Evolutionary conservation across 768 basidiomycete genomes (phyloP).

Genomic region (Leucosporidium yakuticum): DNA sequence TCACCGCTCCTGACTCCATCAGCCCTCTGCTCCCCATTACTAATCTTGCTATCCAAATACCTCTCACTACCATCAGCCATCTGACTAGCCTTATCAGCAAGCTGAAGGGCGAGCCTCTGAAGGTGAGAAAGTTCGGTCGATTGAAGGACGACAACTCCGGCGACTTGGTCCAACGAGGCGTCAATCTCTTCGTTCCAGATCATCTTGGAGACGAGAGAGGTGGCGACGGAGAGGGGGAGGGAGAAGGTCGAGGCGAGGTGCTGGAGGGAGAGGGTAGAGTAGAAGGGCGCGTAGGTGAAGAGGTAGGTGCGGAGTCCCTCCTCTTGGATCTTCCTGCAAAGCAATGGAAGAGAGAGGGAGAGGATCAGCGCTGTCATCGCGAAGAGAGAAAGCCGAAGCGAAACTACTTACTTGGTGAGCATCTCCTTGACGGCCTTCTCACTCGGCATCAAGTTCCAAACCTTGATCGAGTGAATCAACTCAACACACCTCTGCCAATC

Average conservation of each 20-base stretch:
- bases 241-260: conserved; percentile 83
- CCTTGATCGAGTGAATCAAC: conserved; percentile 90
- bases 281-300: conserved; percentile 94
- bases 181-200: conserved; percentile 94
- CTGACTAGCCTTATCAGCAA: conserved; percentile 77
- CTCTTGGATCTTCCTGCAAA: conserved; percentile 87
- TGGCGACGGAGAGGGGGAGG: conserved; percentile 70
- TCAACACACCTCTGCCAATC: conserved; percentile 96
- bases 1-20: conserved; percentile 20
- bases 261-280: conserved; percentile 80
- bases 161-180: conserved; percentile 86
- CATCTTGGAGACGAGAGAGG: conserved; percentile 93
- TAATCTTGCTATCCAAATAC: conserved; percentile 31
- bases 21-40: conserved; percentile 23
- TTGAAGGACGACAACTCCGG: conserved; percentile 86
- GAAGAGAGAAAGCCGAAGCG: background rate
- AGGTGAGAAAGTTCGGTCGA: conserved; percentile 70
- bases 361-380: background rate
- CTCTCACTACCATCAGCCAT: conserved; percentile 89
- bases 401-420: conserved; percentile 68
- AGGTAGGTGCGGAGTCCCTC: conserved; percentile 94
- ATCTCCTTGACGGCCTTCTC: conserved; percentile 81
- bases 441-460: conserved; percentile 95
- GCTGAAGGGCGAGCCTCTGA: conserved; percentile 79
- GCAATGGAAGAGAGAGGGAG: conserved; percentile 9